These are phyloP conservation scores for Ichthyophthirius multifiliis DNA, from an alignment of 169 alveolate genomes.

Conservation along the genomic window DNA sequence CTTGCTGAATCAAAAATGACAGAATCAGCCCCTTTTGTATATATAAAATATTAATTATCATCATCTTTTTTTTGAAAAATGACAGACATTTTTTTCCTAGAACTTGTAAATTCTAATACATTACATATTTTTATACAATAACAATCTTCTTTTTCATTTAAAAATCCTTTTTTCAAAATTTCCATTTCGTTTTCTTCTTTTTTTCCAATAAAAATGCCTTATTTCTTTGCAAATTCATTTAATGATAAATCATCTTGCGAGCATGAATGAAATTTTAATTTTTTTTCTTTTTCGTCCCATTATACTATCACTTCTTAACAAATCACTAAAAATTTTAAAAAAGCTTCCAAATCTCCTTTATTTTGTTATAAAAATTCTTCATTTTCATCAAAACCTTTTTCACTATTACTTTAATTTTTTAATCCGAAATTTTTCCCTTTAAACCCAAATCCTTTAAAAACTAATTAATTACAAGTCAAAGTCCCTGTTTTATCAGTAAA, in stretches of 20 bases:
- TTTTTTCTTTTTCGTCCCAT: conserved; percentile 32
- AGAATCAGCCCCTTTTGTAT: conserved; percentile 2
- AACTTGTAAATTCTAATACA: conserved; percentile 49
- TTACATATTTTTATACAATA: conserved; percentile 10
- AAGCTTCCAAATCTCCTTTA: conserved; percentile 6
- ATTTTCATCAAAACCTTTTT: not conserved
- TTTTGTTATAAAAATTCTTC: not conserved
- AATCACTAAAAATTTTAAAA: conserved; percentile 33
- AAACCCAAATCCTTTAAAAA: conserved; percentile 49
- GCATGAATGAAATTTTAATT: conserved; percentile 56
- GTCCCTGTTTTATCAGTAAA: conserved; percentile 81
- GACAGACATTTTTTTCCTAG: conserved; percentile 79
- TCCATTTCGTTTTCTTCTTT: not conserved
- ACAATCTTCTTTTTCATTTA: conserved; percentile 4
- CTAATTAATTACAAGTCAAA: conserved; percentile 64
- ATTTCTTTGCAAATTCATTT: conserved; percentile 62
- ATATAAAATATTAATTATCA: not conserved
- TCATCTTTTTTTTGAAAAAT: conserved; percentile 14
- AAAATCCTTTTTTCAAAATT: not conserved
- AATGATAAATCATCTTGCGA: conserved; percentile 82
- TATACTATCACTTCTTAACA: conserved; percentile 68
- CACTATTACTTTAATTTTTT: not conserved
- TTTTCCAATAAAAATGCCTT: conserved; percentile 38
- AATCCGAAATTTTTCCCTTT: conserved; percentile 46
- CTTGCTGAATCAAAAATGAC: no score